phyloP scores from a whole-genome alignment of 768 basidiomycete species.

The Boletus bicolor region DNA sequence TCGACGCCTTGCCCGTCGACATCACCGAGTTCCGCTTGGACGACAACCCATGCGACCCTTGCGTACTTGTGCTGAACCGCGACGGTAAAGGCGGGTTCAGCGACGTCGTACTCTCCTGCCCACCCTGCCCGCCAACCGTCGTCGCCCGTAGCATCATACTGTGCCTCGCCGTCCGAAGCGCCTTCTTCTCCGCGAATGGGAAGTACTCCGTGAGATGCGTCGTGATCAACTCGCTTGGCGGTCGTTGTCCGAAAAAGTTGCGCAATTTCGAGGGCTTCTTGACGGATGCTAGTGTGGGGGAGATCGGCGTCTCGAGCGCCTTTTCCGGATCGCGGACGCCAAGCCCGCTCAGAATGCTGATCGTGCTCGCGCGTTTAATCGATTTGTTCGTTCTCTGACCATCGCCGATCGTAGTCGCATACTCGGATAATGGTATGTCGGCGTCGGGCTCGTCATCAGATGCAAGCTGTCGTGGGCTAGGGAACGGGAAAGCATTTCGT shows the following conservation, averaged over 20 bases:
- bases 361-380: conserved; percentile 84
- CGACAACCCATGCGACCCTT: conserved; percentile 40
- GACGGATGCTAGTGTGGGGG: conserved; percentile 37
- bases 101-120: conserved; percentile 45
- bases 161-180: conserved; percentile 83
- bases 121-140: conserved; percentile 37
- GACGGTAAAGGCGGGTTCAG: conserved; percentile 42
- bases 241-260: conserved; percentile 98
- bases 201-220: conserved; percentile 94
- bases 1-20: conserved; percentile 35
- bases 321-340: conserved; percentile 81
- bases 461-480: conserved; percentile 8
- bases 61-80: conserved; percentile 35
- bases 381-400: conserved; percentile 24
- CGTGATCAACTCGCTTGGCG: conserved; percentile 95
- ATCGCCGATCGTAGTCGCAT: conserved; percentile 27
- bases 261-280: conserved; percentile 69
- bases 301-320: conserved; percentile 55
- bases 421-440: conserved; percentile 32
- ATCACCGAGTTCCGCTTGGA: conserved; percentile 44
- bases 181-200: conserved; percentile 89
- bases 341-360: conserved; percentile 91
- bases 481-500: conserved; percentile 14
- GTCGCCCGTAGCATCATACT: conserved; percentile 71
- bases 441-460: conserved; percentile 39